phyloP scores from a whole-genome alignment of 2,329 filamentous ascomycete species.

The Graphilbum sp. region DNA sequence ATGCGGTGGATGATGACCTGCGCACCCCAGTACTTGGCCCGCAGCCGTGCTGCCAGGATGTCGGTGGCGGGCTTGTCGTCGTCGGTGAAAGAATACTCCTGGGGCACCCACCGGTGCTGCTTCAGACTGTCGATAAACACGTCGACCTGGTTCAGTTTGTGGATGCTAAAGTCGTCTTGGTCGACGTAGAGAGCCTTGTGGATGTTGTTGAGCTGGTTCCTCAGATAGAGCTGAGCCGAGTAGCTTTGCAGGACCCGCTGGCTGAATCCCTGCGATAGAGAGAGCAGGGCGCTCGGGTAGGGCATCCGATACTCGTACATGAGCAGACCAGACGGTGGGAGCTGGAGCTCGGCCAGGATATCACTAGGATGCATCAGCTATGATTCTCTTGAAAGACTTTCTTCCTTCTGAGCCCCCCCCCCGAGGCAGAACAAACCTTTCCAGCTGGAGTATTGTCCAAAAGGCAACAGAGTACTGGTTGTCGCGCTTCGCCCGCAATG shows the following conservation, averaged over 20 bases:
- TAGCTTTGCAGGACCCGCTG: conserved; percentile 41
- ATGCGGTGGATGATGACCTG: conserved; percentile 79
- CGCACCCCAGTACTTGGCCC: conserved; percentile 90
- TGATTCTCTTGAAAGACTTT: too few species aligned
- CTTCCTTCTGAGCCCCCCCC: conserved; percentile 4
- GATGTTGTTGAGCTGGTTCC: conserved; percentile 48
- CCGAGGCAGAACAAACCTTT: conserved; percentile 60
- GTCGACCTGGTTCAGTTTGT: conserved; percentile 29
- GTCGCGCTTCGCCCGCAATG: conserved; percentile 27
- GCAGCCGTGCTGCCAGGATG: conserved; percentile 67
- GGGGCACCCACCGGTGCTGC: conserved; percentile 26
- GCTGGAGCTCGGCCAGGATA: conserved; percentile 69
- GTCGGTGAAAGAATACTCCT: conserved; percentile 35
- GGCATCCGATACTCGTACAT: conserved; percentile 48
- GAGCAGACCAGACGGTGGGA: conserved; percentile 45
- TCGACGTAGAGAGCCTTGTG: conserved; percentile 37
- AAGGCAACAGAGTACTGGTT: conserved; percentile 63
- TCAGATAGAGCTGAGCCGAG: conserved; percentile 44
- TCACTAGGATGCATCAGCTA: too few species aligned
- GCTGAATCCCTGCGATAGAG: conserved; percentile 26
- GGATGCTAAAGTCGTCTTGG: neutral
- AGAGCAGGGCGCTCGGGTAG: conserved; percentile 39
- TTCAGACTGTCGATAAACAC: conserved; percentile 17
- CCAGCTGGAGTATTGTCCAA: conserved; percentile 87
- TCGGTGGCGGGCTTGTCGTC: conserved; percentile 52